Evolutionary conservation across 495 filamentous ascomycete genomes (phyloP).

Genomic region (Podospora pseudopauciseta): DNA sequence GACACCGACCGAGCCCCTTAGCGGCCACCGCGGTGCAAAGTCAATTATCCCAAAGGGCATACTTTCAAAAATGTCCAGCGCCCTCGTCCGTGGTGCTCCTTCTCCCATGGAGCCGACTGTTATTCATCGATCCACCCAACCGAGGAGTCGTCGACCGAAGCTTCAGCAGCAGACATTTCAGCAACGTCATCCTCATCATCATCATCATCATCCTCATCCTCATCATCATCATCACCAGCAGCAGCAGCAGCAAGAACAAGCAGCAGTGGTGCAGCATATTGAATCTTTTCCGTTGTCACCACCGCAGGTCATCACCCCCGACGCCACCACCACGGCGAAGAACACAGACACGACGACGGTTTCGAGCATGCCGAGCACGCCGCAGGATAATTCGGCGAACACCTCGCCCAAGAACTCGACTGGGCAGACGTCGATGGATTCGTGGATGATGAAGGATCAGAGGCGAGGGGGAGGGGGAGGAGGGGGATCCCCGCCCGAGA

Average conservation of each 20-base stretch:
- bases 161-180: conserved; percentile 24
- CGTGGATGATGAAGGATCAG: conserved; percentile 25
- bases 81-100: conserved; percentile 32
- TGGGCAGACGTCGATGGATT: conserved; percentile 42
- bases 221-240: no score
- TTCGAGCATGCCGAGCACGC: conserved; percentile 11
- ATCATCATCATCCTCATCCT: neutral
- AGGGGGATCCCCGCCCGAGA: neutral
- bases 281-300: neutral
- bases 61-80: conserved; percentile 39
- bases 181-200: neutral
- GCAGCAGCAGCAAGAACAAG: neutral
- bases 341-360: conserved; percentile 6
- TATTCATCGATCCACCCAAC: conserved; percentile 38
- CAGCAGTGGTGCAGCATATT: neutral
- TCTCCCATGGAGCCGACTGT: conserved; percentile 43
- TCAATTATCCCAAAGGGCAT: conserved; percentile 27
- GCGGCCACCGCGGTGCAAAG: conserved; percentile 16
- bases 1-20: neutral
- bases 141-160: conserved; percentile 36
- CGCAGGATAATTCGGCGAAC: neutral
- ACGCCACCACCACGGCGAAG: neutral
- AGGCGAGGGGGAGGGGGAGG: neutral
- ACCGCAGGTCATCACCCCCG: conserved; percentile 3
- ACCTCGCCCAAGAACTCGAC: conserved; percentile 28